These are phyloP conservation scores for Irpex rosettiformis DNA, from an alignment of 1,284 basidiomycete species.

Conservation along the genomic window DNA sequence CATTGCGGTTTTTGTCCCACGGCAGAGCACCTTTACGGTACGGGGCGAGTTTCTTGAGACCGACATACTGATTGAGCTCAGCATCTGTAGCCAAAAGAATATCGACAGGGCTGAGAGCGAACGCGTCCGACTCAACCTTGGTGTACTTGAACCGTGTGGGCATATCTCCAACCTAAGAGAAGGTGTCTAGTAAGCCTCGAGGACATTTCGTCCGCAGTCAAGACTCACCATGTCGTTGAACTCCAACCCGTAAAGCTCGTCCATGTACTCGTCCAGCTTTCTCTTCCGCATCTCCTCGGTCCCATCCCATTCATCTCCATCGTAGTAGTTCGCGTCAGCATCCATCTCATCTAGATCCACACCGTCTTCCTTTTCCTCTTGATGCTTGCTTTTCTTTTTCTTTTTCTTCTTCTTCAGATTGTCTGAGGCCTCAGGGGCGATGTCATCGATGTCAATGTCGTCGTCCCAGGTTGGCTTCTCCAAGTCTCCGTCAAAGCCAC, in stretches of 20 bases:
- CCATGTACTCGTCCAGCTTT: conserved; percentile 84
- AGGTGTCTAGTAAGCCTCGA: too few relatives aligned
- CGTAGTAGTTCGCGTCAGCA: conserved; percentile 63
- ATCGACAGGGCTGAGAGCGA: conserved; percentile 80
- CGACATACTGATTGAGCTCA: conserved; percentile 90
- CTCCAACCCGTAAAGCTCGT: conserved; percentile 86
- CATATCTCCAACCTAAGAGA: conserved; percentile 86
- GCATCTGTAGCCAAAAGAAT: conserved; percentile 91
- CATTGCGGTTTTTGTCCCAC: conserved; percentile 65
- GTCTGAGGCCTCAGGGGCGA: too few relatives aligned
- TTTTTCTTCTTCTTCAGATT: conserved; percentile 51
- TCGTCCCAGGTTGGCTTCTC: conserved; percentile 89
- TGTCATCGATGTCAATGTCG: conserved; percentile 79
- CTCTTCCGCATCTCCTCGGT: conserved; percentile 84
- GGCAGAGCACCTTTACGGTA: conserved; percentile 62
- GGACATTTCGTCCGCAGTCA: too few relatives aligned
- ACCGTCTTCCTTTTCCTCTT: conserved; percentile 40
- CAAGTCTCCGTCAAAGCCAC: too few relatives aligned
- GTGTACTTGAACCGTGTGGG: conserved; percentile 95
- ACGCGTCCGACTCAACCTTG: conserved; percentile 64
- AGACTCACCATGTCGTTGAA: conserved; percentile 92
- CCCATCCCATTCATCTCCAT: conserved; percentile 73
- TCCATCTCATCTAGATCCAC: conserved; percentile 74
- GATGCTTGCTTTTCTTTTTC: conserved; percentile 30
- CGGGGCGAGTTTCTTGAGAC: conserved; percentile 88